A percentile compares a stretch with the other conserved stretches of the same genome.
These are phyloP conservation scores for Saccharomycopsis phalli DNA, from an alignment of 1,139 yeast genomes.

Conservation along the genomic window DNA sequence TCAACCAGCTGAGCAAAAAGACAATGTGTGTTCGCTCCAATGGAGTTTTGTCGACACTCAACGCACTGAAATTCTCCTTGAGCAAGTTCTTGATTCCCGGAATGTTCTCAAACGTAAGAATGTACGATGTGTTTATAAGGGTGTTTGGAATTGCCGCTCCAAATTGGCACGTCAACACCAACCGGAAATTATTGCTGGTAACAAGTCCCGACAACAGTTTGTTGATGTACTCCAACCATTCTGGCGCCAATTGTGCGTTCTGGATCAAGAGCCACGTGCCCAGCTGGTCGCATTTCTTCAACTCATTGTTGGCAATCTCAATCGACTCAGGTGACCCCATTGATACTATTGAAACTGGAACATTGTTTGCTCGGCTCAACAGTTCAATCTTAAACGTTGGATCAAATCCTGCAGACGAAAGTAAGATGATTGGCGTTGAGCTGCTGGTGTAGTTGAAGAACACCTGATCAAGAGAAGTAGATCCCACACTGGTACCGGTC, in stretches of 20 bases:
- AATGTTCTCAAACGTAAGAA: constrained; percentile 50
- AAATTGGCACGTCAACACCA: constrained; percentile 55
- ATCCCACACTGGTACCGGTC: background rate
- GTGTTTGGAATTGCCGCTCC: constrained; percentile 44
- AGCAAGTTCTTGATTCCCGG: constrained; percentile 50
- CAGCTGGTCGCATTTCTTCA: constrained; percentile 35
- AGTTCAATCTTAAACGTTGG: constrained; percentile 50
- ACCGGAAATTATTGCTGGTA: constrained; percentile 32
- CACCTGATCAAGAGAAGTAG: constrained; percentile 1
- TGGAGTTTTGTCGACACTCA: constrained; percentile 29
- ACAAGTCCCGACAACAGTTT: constrained; percentile 32
- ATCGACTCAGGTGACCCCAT: constrained; percentile 72
- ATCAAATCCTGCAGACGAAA: constrained; percentile 58
- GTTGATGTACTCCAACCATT: constrained; percentile 52
- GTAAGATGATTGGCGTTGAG: constrained; percentile 40
- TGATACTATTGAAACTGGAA: constrained; percentile 48
- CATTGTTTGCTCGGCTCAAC: constrained; percentile 21
- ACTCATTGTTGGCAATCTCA: constrained; percentile 44
- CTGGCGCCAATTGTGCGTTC: constrained; percentile 63
- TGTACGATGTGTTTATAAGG: constrained; percentile 42
- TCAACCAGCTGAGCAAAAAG: constrained; percentile 62
- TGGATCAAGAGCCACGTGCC: constrained; percentile 71
- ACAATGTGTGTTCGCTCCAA: constrained; percentile 40
- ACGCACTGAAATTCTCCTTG: constrained; percentile 31
- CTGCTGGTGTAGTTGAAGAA: constrained; percentile 13